phyloP scores from a whole-genome alignment of 441 rosid species.

The Brassica hybrid region DNA sequence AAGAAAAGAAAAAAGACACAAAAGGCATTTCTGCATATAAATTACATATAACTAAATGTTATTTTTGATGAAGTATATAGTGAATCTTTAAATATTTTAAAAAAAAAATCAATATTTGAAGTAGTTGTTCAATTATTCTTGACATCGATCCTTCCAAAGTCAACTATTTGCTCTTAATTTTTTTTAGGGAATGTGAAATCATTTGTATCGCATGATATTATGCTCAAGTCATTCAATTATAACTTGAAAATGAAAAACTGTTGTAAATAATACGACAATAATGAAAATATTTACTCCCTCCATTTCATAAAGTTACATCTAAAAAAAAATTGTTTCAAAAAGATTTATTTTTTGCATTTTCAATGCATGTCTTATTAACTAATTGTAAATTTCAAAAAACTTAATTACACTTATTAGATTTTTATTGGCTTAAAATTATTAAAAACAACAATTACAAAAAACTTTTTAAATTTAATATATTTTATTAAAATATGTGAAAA shows the following conservation, averaged over 20 bases:
- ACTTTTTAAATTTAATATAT: too few relatives aligned
- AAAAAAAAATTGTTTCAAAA: too few relatives aligned
- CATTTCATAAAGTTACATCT: too few relatives aligned
- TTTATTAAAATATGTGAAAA: too few relatives aligned
- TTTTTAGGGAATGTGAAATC: background rate
- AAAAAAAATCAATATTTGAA: background rate
- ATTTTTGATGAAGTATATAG: slow-evolving; percentile 44
- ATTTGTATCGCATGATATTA: background rate
- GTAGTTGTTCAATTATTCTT: slow-evolving; percentile 26
- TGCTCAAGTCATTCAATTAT: background rate
- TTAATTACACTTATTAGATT: too few relatives aligned
- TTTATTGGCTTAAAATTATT: too few relatives aligned
- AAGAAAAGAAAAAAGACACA: background rate
- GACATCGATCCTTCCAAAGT: slow-evolving; percentile 21
- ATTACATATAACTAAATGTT: background rate
- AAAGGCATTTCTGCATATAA: background rate
- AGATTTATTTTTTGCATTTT: too few relatives aligned
- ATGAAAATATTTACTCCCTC: too few relatives aligned
- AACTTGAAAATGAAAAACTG: background rate
- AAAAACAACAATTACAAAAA: too few relatives aligned
- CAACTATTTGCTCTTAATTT: background rate
- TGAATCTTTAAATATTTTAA: background rate
- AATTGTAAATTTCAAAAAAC: too few relatives aligned
- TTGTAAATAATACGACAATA: background rate
- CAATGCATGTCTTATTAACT: too few relatives aligned